These are phyloP conservation scores for Ammopiptanthus mongolicus DNA, from an alignment of 306 rosid species.

Conservation along the genomic window DNA sequence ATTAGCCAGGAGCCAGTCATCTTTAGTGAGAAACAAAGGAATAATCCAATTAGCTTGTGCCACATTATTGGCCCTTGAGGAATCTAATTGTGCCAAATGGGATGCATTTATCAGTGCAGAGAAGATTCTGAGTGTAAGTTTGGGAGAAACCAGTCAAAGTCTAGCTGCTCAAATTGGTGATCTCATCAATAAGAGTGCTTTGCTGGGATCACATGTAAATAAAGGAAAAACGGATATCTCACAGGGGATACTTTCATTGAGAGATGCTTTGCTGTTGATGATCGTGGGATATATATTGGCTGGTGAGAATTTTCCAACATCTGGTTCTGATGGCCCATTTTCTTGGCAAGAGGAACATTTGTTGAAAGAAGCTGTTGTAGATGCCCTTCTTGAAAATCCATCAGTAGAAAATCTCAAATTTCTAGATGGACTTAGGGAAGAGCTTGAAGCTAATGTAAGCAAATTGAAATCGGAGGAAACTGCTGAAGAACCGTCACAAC, in stretches of 20 bases:
- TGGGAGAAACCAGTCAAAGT: slow-evolving; percentile 87
- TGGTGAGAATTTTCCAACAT: slow-evolving; percentile 83
- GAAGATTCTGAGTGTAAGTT: slow-evolving; percentile 58
- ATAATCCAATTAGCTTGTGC: slow-evolving; percentile 86
- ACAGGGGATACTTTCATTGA: slow-evolving; percentile 62
- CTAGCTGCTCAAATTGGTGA: slow-evolving; percentile 90
- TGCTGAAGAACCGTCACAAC: slow-evolving; percentile 30
- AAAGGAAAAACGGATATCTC: slow-evolving; percentile 47
- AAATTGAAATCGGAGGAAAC: slow-evolving; percentile 51
- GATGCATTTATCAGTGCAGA: slow-evolving; percentile 82
- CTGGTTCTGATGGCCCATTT: slow-evolving; percentile 86
- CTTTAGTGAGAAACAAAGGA: slow-evolving; percentile 75
- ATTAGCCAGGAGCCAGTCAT: slow-evolving; percentile 62
- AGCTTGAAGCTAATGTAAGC: slow-evolving; percentile 62
- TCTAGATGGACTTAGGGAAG: slow-evolving; percentile 76
- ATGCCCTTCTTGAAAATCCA: slow-evolving; percentile 82
- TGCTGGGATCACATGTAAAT: slow-evolving; percentile 51
- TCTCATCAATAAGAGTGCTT: slow-evolving; percentile 72
- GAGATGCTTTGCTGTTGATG: slow-evolving; percentile 78
- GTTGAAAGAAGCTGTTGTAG: slow-evolving; percentile 78
- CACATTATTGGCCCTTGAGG: slow-evolving; percentile 59
- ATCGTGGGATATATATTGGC: slow-evolving; percentile 80
- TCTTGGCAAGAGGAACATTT: slow-evolving; percentile 95
- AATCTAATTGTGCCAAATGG: slow-evolving; percentile 67
- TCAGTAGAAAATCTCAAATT: slow-evolving; percentile 61